Evolutionary conservation across 306 rosid species (phyloP).

Genomic region (Erythrophleum fordii): DNA sequence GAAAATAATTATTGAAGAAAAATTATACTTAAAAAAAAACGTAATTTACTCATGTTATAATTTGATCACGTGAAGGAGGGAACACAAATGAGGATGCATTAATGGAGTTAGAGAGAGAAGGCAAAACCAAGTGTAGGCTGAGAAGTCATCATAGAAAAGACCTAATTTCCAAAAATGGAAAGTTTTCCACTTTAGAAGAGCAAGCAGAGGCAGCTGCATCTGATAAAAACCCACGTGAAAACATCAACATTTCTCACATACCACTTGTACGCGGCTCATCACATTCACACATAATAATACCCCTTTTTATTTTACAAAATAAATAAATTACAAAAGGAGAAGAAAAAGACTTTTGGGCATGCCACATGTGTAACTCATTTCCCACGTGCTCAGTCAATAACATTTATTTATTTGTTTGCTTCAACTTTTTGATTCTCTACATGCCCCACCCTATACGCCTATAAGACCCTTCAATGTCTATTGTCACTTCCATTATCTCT

Average conservation of each 20-base stretch:
- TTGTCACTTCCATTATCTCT: slow-evolving; percentile 24
- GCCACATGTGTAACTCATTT: slow-evolving; percentile 45
- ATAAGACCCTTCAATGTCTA: slow-evolving; percentile 15
- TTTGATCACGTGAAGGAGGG: background rate
- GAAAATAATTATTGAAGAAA: too few relatives aligned
- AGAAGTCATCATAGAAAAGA: background rate
- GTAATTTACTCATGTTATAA: background rate
- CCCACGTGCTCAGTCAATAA: slow-evolving; percentile 35
- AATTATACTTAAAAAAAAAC: too few relatives aligned
- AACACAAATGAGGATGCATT: background rate
- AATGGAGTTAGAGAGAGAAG: background rate
- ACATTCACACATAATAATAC: background rate
- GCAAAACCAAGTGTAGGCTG: background rate
- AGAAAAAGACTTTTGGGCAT: slow-evolving; percentile 26
- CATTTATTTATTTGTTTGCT: too few relatives aligned
- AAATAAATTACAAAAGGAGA: background rate
- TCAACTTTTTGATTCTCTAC: background rate
- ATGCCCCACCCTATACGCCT: slow-evolving; percentile 25
- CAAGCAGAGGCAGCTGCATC: background rate
- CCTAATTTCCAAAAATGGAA: background rate
- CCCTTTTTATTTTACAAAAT: background rate
- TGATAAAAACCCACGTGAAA: slow-evolving; percentile 1
- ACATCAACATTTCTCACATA: too few relatives aligned
- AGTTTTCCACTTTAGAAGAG: background rate
- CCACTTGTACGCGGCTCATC: too few relatives aligned